phyloP scores from a whole-genome alignment of 106 monocot species.

The Dioscorea zingiberensis region DNA sequence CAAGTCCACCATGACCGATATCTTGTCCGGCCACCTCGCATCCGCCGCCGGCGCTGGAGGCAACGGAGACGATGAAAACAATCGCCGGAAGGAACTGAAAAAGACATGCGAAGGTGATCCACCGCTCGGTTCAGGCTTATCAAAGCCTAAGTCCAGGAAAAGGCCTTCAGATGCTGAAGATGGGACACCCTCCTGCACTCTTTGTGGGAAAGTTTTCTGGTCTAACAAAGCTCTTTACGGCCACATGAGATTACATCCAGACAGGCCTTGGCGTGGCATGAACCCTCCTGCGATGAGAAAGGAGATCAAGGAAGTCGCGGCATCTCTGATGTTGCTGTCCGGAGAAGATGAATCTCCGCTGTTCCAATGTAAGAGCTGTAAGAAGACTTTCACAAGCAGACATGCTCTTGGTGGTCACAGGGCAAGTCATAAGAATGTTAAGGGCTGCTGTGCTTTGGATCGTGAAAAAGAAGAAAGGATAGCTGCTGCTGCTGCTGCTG shows the following conservation, averaged over 20 bases:
- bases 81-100: not conserved
- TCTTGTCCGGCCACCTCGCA: not conserved
- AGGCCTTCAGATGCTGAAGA: not conserved
- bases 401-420: conserved; percentile 30
- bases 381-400: conserved; percentile 3
- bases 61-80: not conserved
- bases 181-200: not conserved
- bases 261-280: not conserved
- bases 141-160: not conserved
- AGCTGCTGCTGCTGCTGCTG: not conserved
- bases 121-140: not conserved
- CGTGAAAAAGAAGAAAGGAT: not conserved
- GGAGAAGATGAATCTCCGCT: not conserved
- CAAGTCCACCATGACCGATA: too few species aligned
- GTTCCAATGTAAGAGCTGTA: conserved; percentile 6
- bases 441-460: conserved; percentile 10
- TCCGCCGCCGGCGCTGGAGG: not conserved
- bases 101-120: not conserved
- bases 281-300: not conserved
- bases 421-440: conserved; percentile 22
- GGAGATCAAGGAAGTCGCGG: not conserved
- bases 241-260: not conserved
- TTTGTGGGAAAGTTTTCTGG: not conserved
- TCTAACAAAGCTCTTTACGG: not conserved
- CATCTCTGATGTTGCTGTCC: not conserved